Conservation (phyloP, 2,329 filamentous ascomycete species). For the Lomentospora prolificans region DNA sequence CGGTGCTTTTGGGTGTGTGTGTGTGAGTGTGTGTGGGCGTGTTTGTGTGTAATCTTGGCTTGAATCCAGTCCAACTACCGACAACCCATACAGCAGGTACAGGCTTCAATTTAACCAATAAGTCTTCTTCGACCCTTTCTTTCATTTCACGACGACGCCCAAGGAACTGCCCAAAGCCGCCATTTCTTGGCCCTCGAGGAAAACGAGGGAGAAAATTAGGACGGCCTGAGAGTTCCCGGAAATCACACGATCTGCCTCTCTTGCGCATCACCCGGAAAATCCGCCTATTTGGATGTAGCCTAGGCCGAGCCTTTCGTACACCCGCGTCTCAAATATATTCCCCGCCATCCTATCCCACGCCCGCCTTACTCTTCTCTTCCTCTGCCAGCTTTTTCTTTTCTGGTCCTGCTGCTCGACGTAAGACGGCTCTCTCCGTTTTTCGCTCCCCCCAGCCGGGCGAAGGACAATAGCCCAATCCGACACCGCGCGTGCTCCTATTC, state of each 20-base stretch:
- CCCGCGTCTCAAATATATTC: slow-evolving; percentile 9
- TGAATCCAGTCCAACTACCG: slow-evolving; percentile 6
- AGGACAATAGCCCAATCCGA: not conserved
- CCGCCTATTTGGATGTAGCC: not conserved
- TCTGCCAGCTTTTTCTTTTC: not conserved
- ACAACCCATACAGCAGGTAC: slow-evolving; percentile 1
- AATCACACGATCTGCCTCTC: not conserved
- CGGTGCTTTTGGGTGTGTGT: not conserved
- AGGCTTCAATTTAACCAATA: slow-evolving; percentile 4
- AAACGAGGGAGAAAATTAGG: not conserved
- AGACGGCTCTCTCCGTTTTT: not conserved
- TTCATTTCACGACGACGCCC: not conserved
- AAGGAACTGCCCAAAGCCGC: not conserved
- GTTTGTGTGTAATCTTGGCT: not conserved
- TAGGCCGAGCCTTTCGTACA: not conserved
- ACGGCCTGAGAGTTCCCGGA: not conserved
- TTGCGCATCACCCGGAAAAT: not conserved
- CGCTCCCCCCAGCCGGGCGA: not conserved
- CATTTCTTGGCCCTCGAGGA: not conserved
- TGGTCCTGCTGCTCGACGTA: slow-evolving; percentile 2
- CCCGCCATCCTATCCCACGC: slow-evolving; percentile 3
- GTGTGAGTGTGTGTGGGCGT: not conserved
- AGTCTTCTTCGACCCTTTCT: not conserved
- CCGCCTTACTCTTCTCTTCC: not conserved
- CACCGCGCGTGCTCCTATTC: slow-evolving; percentile 1